Base-by-base conservation (phyloP, 495 filamentous ascomycete species). In the Coniosporium apollinis region DNA sequence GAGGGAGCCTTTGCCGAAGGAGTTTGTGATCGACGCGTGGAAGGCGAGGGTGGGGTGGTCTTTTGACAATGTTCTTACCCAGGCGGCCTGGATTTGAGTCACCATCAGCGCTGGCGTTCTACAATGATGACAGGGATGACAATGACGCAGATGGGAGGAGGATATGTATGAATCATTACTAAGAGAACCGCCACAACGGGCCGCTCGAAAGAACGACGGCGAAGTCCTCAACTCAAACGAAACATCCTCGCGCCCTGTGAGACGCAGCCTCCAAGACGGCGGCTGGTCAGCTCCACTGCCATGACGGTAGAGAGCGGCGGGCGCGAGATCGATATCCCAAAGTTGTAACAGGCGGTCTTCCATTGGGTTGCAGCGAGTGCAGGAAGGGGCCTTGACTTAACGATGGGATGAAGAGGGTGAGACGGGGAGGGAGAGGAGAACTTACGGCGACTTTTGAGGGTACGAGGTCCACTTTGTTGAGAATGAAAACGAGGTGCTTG, bases 401-500 rank as follows among this genome's bases (percentile, higher is more conserved):
- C 69, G 64, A 80, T 92, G 45, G 40, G 28, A 33, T 15, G 19
- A 25, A 2, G 19, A 19, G 18, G 34, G 34, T 33, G 34, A 40
- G 19, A 43, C 33, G 37, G 21, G 36, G 30, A 36, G 38, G 20
- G 42, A 44, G 31, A 28, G 16, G 13, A 36, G 28, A 30, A 84
- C 89, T 80, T 82, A 96, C 89, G 51, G 85, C 89, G 49, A 89
- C 79, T 42, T 68, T 72, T 4, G 84, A 87, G 1, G 91, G 91
- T n/a, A 97, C 79, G 35, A 97, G 60, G 57, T 97, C 89, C 45
- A 81, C 83, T 64, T 97, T 97, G 57, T 97, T 97, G 34, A 97
- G 48, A 1, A 96, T 75, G 43, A 91, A 92, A 5, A 92, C 72
- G 34, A 94, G 58, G 54, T 94, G 85, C 57, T 97, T 97, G 50